These are phyloP conservation scores for Aspergillus sp. DNA, from an alignment of 2,329 filamentous ascomycete species.

Conservation along the genomic window DNA sequence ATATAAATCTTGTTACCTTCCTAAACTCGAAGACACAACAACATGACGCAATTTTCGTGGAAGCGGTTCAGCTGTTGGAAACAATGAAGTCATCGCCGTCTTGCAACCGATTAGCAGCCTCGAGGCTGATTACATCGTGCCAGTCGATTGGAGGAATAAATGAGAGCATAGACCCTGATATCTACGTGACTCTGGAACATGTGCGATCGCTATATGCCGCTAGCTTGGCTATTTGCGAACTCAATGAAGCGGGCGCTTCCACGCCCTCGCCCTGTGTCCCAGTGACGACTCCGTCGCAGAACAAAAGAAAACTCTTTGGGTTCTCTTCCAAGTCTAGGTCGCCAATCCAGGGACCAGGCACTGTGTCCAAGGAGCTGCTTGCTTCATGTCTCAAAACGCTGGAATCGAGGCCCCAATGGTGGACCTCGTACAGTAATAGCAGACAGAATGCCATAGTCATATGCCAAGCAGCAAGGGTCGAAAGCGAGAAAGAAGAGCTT, in stretches of 20 bases:
- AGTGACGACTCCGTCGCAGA: conserved; percentile 43
- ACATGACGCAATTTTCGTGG: conserved; percentile 38
- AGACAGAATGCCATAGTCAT: conserved; percentile 61
- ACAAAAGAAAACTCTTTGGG: conserved; percentile 28
- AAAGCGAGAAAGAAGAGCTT: conserved; percentile 55
- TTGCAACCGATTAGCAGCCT: conserved; percentile 54
- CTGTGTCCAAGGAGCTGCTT: conserved; percentile 32
- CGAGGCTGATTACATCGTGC: conserved; percentile 55
- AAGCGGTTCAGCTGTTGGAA: conserved; percentile 46
- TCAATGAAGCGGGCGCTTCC: conserved; percentile 51
- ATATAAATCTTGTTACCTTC: conserved; percentile 29
- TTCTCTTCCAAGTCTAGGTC: conserved; percentile 23
- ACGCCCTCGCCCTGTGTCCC: conserved; percentile 54
- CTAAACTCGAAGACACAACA: conserved; percentile 23
- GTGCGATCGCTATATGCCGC: conserved; percentile 60
- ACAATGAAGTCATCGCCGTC: conserved; percentile 48
- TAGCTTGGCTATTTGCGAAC: conserved; percentile 63
- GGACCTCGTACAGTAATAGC: conserved; percentile 65
- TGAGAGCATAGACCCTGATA: conserved; percentile 22
- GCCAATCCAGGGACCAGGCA: conserved; percentile 15
- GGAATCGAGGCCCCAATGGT: conserved; percentile 56
- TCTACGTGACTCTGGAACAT: conserved; percentile 39
- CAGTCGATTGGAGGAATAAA: conserved; percentile 45
- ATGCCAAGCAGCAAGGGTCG: conserved; percentile 60
- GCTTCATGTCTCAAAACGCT: conserved; percentile 55